A percentile compares a stretch with the other conserved stretches of the same genome.
These are phyloP conservation scores for Trichoderma sp. DNA, from an alignment of 2,329 filamentous ascomycete species.

Conservation along the genomic window DNA sequence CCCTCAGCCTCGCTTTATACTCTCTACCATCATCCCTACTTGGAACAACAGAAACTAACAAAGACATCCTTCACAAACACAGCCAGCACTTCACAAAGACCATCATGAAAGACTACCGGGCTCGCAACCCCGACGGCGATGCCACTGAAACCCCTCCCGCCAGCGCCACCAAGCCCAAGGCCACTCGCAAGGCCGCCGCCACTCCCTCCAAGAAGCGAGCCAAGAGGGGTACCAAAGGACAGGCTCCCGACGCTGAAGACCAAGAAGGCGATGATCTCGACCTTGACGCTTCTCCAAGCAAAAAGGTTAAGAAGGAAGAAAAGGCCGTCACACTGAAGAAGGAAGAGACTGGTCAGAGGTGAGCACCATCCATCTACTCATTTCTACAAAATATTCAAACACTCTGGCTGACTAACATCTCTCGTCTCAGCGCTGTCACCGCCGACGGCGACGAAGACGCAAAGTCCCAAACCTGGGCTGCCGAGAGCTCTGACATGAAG, in stretches of 20 bases:
- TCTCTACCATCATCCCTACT: no score
- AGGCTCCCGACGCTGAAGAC: neutral
- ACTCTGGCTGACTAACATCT: neutral
- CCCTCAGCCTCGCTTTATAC: neutral
- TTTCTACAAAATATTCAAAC: neutral
- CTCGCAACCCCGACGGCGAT: conserved; percentile 24
- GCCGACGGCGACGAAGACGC: neutral
- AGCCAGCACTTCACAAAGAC: conserved; percentile 41
- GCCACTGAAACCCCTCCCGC: neutral
- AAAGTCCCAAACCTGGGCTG: neutral
- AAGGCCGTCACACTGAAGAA: conserved; percentile 22
- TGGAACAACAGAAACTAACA: neutral
- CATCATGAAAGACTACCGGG: conserved; percentile 36
- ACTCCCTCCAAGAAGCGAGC: conserved; percentile 22
- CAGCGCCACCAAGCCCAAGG: conserved; percentile 1
- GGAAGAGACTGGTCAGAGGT: conserved; percentile 9
- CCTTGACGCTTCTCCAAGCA: conserved; percentile 24
- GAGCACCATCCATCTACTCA: neutral
- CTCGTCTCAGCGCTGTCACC: neutral
- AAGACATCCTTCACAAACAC: neutral
- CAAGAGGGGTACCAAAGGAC: neutral
- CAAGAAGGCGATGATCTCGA: conserved; percentile 21
- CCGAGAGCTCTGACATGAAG: neutral
- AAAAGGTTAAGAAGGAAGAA: conserved; percentile 34
- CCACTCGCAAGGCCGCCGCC: conserved; percentile 16